A percentile compares a stretch with the other conserved stretches of the same genome.
Conservation (phyloP, 371 early-diverging fungal species). For the Zychaea mexicana region DNA sequence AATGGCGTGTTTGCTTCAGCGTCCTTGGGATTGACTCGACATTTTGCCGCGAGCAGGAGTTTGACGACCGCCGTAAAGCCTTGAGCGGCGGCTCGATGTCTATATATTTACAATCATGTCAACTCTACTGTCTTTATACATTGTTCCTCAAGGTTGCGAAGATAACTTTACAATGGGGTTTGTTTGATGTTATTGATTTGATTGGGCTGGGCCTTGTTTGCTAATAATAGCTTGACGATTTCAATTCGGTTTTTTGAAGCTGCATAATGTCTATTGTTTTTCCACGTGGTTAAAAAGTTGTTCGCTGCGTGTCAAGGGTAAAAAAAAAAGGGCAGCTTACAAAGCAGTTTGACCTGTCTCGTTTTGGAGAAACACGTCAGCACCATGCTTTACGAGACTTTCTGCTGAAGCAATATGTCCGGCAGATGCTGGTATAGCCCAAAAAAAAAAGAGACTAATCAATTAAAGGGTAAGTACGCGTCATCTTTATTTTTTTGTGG, state of each 20-base stretch:
- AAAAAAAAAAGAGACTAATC: neutral
- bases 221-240: constrained; percentile 42
- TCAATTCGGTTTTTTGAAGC: constrained; percentile 59
- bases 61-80: constrained; percentile 51
- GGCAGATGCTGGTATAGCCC: constrained; percentile 44
- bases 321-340: constrained; percentile 30
- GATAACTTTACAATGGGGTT: constrained; percentile 52
- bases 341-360: constrained; percentile 57
- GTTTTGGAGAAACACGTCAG: constrained; percentile 49
- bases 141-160: neutral
- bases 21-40: constrained; percentile 55
- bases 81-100: constrained; percentile 56
- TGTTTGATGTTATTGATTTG: constrained; percentile 49
- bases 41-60: constrained; percentile 40
- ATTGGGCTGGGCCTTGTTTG: constrained; percentile 49
- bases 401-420: constrained; percentile 49
- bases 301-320: no score
- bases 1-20: constrained; percentile 57
- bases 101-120: constrained; percentile 21
- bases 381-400: constrained; percentile 45
- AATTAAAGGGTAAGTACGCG: no score
- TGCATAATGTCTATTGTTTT: constrained; percentile 63
- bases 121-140: neutral
- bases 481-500: neutral
- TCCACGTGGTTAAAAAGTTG: no score